Conservation (phyloP, 2,329 filamentous ascomycete genomes). For the Colletotrichum graminicola region DNA sequence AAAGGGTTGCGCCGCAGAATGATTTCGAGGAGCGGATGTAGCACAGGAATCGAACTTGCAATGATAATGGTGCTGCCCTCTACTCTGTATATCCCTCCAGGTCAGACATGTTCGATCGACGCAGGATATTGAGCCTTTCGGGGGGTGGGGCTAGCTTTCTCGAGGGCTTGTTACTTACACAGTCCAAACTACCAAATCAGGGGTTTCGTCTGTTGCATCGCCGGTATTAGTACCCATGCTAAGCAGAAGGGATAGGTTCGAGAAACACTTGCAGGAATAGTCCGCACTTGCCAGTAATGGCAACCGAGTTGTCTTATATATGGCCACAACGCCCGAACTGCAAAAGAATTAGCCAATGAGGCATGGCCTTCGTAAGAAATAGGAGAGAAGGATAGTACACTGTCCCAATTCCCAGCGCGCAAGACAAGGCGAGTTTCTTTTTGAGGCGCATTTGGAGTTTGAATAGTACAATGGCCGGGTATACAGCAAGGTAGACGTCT, state of each 20-base stretch:
- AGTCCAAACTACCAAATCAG: conserved; percentile 60
- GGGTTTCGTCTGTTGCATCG: conserved; percentile 49
- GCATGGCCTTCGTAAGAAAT: neutral
- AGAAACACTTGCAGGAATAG: conserved; percentile 44
- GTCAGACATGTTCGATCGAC: neutral
- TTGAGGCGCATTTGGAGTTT: conserved; percentile 53
- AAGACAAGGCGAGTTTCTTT: conserved; percentile 56
- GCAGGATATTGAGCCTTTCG: neutral
- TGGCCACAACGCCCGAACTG: conserved; percentile 47
- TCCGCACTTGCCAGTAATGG: conserved; percentile 47
- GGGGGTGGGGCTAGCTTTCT: neutral
- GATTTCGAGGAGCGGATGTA: conserved; percentile 48
- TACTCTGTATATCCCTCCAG: conserved; percentile 42
- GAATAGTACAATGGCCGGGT: conserved; percentile 54
- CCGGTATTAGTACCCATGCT: neutral
- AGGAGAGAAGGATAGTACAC: conserved; percentile 45
- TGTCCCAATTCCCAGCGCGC: conserved; percentile 55
- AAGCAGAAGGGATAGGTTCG: neutral
- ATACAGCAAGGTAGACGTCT: conserved; percentile 58
- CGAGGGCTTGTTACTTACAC: conserved; percentile 47
- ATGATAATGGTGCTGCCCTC: conserved; percentile 53
- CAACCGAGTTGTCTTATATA: conserved; percentile 53
- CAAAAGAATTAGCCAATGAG: neutral
- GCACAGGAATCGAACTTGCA: conserved; percentile 51
- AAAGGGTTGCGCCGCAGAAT: conserved; percentile 22